phyloP scores from a whole-genome alignment of 495 filamentous ascomycete genomes.

The Penicillium psychrofluorescens region DNA sequence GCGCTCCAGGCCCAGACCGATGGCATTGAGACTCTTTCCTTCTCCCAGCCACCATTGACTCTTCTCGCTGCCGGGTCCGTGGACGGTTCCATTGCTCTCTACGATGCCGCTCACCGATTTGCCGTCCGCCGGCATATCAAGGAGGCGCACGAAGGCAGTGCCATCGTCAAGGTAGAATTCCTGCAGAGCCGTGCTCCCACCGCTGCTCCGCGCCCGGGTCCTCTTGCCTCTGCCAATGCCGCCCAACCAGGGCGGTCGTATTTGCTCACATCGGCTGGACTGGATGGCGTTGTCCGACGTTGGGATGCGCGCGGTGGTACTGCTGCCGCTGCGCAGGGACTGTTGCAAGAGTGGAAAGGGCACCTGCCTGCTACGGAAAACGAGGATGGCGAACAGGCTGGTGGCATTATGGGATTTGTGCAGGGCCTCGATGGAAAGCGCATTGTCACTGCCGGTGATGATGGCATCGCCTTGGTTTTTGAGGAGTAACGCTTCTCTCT shows the following conservation, averaged over 20 bases:
- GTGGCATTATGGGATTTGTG: slow-evolving; percentile 84
- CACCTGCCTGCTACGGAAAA: slow-evolving; percentile 75
- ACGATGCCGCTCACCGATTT: slow-evolving; percentile 76
- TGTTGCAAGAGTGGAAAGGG: slow-evolving; percentile 74
- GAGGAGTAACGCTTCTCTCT: slow-evolving; percentile 31
- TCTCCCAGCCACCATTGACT: slow-evolving; percentile 65
- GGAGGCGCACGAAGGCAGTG: slow-evolving; percentile 70
- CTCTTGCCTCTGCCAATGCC: slow-evolving; percentile 17
- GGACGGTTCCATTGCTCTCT: slow-evolving; percentile 84
- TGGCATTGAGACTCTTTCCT: slow-evolving; percentile 76
- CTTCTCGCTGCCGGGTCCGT: slow-evolving; percentile 85
- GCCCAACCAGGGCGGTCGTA: slow-evolving; percentile 37
- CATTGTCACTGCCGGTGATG: slow-evolving; percentile 85
- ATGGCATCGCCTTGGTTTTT: slow-evolving; percentile 66
- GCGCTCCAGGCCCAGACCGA: slow-evolving; percentile 65
- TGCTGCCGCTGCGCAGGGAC: slow-evolving; percentile 49
- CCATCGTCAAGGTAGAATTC: slow-evolving; percentile 91
- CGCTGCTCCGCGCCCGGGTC: slow-evolving; percentile 15
- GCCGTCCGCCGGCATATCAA: slow-evolving; percentile 71
- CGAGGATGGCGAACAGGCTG: slow-evolving; percentile 44
- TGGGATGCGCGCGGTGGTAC: slow-evolving; percentile 86
- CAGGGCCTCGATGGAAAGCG: slow-evolving; percentile 60
- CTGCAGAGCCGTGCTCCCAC: slow-evolving; percentile 36
- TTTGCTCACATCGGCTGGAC: slow-evolving; percentile 71
- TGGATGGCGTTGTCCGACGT: slow-evolving; percentile 78